Evolutionary conservation across 2,329 filamentous ascomycete genomes (phyloP).

Genomic region (Cercospora nicotianae): DNA sequence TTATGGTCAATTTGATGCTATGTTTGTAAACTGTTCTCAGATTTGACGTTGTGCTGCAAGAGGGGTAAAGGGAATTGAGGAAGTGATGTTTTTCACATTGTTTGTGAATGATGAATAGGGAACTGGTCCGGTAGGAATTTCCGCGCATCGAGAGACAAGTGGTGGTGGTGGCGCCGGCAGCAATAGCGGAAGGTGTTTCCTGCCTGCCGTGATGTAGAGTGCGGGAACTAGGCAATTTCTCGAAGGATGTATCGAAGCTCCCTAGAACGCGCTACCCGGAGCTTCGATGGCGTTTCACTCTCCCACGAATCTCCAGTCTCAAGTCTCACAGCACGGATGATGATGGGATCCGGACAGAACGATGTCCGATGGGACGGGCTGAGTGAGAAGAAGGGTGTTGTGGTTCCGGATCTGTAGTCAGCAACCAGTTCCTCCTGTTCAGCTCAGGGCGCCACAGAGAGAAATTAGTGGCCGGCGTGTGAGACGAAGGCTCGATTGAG

Average conservation of each 20-base stretch:
- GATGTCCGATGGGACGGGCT: background rate
- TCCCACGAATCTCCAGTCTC: background rate
- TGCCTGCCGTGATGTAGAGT: background rate
- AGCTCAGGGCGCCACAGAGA: background rate
- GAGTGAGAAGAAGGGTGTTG: background rate
- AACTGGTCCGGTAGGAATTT: background rate
- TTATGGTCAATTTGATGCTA: background rate
- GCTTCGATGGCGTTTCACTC: background rate
- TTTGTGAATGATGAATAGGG: background rate
- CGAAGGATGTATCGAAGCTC: conserved; percentile 14
- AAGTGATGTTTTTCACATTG: background rate
- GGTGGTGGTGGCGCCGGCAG: background rate
- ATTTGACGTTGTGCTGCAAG: background rate
- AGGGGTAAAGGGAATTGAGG: background rate
- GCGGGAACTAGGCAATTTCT: conserved; percentile 12
- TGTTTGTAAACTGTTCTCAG: background rate
- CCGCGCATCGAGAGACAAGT: background rate
- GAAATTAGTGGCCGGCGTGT: conserved; percentile 2
- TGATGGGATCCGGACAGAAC: background rate
- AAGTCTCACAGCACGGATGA: background rate
- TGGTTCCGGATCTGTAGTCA: background rate
- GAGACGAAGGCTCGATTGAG: conserved; percentile 4
- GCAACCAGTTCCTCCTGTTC: background rate
- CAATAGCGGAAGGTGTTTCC: background rate
- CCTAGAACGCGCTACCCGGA: background rate